These are phyloP conservation scores for Xylaria grammica DNA, from an alignment of 495 filamentous ascomycete species.

Conservation along the genomic window DNA sequence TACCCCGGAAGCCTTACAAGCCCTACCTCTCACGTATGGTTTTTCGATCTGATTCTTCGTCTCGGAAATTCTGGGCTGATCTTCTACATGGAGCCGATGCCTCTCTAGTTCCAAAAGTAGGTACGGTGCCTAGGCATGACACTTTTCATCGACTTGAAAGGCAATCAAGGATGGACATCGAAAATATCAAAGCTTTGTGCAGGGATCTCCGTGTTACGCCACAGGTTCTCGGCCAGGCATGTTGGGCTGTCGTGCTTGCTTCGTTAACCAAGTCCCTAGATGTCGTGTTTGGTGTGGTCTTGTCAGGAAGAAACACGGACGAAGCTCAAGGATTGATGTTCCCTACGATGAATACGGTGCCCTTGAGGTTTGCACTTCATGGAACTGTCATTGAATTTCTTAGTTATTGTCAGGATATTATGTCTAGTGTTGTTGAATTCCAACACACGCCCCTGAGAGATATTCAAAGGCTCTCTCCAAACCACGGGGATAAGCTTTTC, in stretches of 20 bases:
- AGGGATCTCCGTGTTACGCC: slow-evolving; percentile 61
- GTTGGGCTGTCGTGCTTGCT: slow-evolving; percentile 68
- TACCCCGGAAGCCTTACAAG: slow-evolving; percentile 50
- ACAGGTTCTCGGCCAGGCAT: slow-evolving; percentile 68
- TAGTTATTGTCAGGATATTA: slow-evolving; percentile 66
- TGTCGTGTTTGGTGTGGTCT: slow-evolving; percentile 71
- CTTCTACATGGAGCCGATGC: slow-evolving; percentile 56
- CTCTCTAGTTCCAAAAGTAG: slow-evolving; percentile 39
- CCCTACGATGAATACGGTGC: slow-evolving; percentile 80
- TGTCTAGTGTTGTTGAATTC: slow-evolving; percentile 54
- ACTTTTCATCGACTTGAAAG: slow-evolving; percentile 52
- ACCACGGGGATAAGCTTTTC: slow-evolving; percentile 50
- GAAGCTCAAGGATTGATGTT: slow-evolving; percentile 66
- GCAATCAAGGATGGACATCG: slow-evolving; percentile 42
- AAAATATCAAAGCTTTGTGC: slow-evolving; percentile 56
- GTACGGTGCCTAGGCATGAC: background rate
- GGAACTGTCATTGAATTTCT: slow-evolving; percentile 65
- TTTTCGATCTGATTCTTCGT: slow-evolving; percentile 39
- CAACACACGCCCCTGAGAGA: slow-evolving; percentile 72
- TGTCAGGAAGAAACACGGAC: slow-evolving; percentile 70
- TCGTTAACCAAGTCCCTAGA: slow-evolving; percentile 61
- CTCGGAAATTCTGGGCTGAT: slow-evolving; percentile 64
- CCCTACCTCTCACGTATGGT: slow-evolving; percentile 54
- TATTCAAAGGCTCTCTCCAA: slow-evolving; percentile 52
- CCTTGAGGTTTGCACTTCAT: slow-evolving; percentile 66